phyloP scores from a whole-genome alignment of 805 yeast species.

The Sugiyamaella qingdaonensis region DNA sequence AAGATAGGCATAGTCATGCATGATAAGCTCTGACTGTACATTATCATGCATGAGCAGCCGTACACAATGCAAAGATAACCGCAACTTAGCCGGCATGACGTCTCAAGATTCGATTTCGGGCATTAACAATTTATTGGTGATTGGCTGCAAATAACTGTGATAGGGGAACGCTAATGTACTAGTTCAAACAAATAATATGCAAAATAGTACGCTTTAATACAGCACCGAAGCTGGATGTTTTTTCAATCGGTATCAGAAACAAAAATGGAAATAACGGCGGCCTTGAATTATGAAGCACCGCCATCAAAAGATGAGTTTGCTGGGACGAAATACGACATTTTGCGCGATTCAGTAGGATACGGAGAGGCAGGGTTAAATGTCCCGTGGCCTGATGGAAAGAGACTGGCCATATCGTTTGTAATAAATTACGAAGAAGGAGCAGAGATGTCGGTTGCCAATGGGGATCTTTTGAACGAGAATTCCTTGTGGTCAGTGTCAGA shows the following conservation, averaged over 20 bases:
- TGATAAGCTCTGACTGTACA: background rate
- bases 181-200: too few relatives aligned
- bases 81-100: background rate
- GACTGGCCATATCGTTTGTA: conserved; percentile 33
- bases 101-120: too few relatives aligned
- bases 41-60: background rate
- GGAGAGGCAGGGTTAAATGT: conserved; percentile 31
- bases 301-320: conserved; percentile 2
- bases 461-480: conserved; percentile 23
- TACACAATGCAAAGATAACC: background rate
- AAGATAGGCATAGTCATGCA: background rate
- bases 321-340: conserved; percentile 20
- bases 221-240: too few relatives aligned
- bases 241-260: background rate
- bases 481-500: conserved; percentile 14
- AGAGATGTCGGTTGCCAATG: conserved; percentile 31
- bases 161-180: background rate
- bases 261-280: background rate
- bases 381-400: conserved; percentile 35
- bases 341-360: conserved; percentile 32
- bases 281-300: background rate
- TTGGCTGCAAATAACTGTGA: background rate
- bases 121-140: too few relatives aligned
- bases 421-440: conserved; percentile 38
- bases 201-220: too few relatives aligned